A percentile compares a stretch with the other conserved stretches of the same genome.
Evolutionary conservation across 2,329 filamentous ascomycete species (phyloP).

Genomic region (Aspergillus thermomutatus): DNA sequence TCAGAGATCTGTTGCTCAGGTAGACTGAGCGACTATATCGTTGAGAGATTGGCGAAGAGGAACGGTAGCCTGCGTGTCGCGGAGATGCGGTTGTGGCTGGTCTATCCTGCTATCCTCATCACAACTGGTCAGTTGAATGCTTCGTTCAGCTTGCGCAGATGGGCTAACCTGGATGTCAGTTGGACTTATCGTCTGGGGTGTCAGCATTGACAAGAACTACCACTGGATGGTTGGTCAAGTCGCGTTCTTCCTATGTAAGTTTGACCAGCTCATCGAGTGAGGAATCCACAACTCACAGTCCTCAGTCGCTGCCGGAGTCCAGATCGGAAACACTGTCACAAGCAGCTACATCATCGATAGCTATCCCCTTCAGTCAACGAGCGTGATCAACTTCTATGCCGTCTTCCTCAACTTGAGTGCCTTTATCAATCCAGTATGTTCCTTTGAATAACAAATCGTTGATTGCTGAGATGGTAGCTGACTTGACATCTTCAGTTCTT

Average conservation of each 20-base stretch:
- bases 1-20: slow-evolving; percentile 54
- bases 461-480: background rate
- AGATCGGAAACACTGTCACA: slow-evolving; percentile 55
- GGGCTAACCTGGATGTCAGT: slow-evolving; percentile 19
- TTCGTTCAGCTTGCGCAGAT: background rate
- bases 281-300: background rate
- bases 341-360: slow-evolving; percentile 55
- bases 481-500: slow-evolving; percentile 41
- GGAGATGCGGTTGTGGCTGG: slow-evolving; percentile 57
- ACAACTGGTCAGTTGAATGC: slow-evolving; percentile 35
- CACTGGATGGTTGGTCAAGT: slow-evolving; percentile 59
- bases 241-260: slow-evolving; percentile 53
- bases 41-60: slow-evolving; percentile 44
- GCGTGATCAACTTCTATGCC: slow-evolving; percentile 53
- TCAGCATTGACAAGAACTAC: slow-evolving; percentile 51
- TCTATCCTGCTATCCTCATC: slow-evolving; percentile 51
- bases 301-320: slow-evolving; percentile 52
- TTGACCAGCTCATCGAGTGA: background rate
- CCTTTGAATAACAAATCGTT: background rate
- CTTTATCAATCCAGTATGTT: slow-evolving; percentile 43
- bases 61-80: slow-evolving; percentile 45
- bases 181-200: slow-evolving; percentile 54
- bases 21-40: slow-evolving; percentile 50
- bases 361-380: slow-evolving; percentile 55
- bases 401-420: slow-evolving; percentile 52